Evolutionary conservation across 495 filamentous ascomycete genomes (phyloP), one percentile per base, ranked within the genome.

Genomic region (Aspergillus ostianus): DNA sequence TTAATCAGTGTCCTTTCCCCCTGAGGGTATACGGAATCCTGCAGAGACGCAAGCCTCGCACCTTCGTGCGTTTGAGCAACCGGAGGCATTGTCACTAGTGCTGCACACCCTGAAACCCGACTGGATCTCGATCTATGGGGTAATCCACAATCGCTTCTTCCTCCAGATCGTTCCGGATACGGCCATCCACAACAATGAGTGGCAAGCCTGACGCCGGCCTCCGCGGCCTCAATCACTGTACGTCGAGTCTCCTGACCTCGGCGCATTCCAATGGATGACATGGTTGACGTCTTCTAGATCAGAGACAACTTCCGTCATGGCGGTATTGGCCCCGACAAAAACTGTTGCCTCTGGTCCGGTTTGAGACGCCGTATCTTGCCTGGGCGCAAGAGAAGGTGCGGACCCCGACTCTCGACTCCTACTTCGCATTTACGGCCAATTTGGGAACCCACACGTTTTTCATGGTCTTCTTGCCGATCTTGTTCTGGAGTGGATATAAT

Each of bases 391-490:
- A 86, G 64, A 85, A 81, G 68, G 74, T 89, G 62, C 86, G 91
- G 66, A 88, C 90, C 13, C 91, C 91, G 2, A 77, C 88, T 4
- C 85, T 97, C 57, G 94, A 98, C 73, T 89, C 90, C 26, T 98
- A 96, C 74, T 98, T 98, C 69, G 93, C 93, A 15, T 88, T 94
- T 62, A 96, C 93, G 2, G 94, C 94, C 63, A 98, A 97, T 74
- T 87, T 98, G 46, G 94, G 94, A 30, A 98, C 94, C 5, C 94
- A 98, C 76, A 98, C 94, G 1, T 97, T 97, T 79, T 98, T 97
- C 78, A 98, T 97, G 93, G 82, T 95, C 53, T 85, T 89, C 51
- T 74, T 98, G 59, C 94, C 94, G 4, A 88, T 97, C 53, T 81
- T 97, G 56, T 97, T 97, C 77, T 98, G 94, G 94, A 93, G 90